A percentile compares a stretch with the other conserved stretches of the same genome.
Conservation (phyloP, 2,329 filamentous ascomycete species). For the Hymenoscyphus occultus region DNA sequence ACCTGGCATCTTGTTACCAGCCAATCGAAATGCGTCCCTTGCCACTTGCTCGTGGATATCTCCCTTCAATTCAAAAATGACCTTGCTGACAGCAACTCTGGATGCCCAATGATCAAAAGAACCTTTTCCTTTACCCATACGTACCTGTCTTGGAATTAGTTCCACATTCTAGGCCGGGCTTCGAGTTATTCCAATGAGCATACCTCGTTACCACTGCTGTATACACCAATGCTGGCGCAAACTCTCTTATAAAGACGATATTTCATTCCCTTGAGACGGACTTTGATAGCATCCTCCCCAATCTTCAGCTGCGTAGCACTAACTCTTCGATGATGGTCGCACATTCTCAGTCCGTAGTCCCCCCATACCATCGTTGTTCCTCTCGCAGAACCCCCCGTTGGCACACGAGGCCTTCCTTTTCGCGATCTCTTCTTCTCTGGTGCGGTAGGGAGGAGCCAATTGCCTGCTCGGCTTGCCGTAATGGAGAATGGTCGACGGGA, state of each 20-base stretch:
- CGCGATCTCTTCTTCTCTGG: slow-evolving; percentile 82
- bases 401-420: slow-evolving; percentile 83
- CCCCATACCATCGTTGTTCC: slow-evolving; percentile 97
- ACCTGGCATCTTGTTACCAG: slow-evolving; percentile 93
- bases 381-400: slow-evolving; percentile 85
- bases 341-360: slow-evolving; percentile 91
- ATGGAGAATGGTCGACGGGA: slow-evolving; percentile 67
- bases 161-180: neutral
- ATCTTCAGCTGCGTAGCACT: slow-evolving; percentile 82
- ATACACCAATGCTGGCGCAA: slow-evolving; percentile 90
- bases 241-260: slow-evolving; percentile 92
- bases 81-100: slow-evolving; percentile 83
- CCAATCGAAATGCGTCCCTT: slow-evolving; percentile 87
- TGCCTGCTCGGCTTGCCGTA: slow-evolving; percentile 55
- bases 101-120: slow-evolving; percentile 96
- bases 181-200: slow-evolving; percentile 27
- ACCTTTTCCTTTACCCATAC: slow-evolving; percentile 99
- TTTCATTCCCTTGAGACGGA: slow-evolving; percentile 81
- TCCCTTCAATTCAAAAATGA: slow-evolving; percentile 90
- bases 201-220: slow-evolving; percentile 89
- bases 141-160: slow-evolving; percentile 51
- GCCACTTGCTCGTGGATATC: slow-evolving; percentile 92
- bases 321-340: slow-evolving; percentile 88
- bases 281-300: slow-evolving; percentile 91
- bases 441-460: slow-evolving; percentile 79